A percentile compares a stretch with the other conserved stretches of the same genome.
Conservation (phyloP, 306 rosid genomes). For the Delonix regia region DNA sequence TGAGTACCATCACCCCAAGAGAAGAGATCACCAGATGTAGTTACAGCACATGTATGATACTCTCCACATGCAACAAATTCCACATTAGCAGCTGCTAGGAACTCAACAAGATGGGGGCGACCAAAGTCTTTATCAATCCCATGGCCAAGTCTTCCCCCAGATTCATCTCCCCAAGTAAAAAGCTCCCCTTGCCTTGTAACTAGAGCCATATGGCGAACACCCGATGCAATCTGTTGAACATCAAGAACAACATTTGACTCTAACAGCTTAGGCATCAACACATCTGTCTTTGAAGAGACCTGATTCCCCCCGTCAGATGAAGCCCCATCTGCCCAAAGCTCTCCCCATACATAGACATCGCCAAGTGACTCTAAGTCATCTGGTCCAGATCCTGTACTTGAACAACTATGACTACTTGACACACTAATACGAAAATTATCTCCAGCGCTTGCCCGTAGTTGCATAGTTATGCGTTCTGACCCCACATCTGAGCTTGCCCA, state of each 20-base stretch:
- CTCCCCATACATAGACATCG: conserved; percentile 94
- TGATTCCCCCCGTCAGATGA: conserved; percentile 62
- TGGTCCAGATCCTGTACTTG: conserved; percentile 79
- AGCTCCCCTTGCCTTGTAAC: conserved; percentile 97
- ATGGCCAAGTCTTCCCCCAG: conserved; percentile 93
- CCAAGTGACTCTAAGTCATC: conserved; percentile 97
- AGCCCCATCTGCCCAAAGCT: conserved; percentile 69
- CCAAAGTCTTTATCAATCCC: conserved; percentile 72
- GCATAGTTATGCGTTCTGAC: conserved; percentile 71
- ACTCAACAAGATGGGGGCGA: conserved; percentile 79
- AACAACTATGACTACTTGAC: conserved; percentile 75
- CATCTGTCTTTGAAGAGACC: conserved; percentile 55
- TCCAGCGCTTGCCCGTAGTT: conserved; percentile 65
- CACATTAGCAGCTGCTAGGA: conserved; percentile 60
- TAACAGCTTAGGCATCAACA: conserved; percentile 72
- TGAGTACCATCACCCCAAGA: conserved; percentile 94
- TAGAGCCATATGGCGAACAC: conserved; percentile 77
- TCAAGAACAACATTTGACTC: conserved; percentile 92
- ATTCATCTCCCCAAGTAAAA: conserved; percentile 98
- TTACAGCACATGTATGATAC: conserved; percentile 83
- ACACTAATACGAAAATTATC: conserved; percentile 87
- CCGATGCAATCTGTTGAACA: conserved; percentile 81
- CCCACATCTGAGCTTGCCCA: conserved; percentile 67
- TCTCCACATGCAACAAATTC: conserved; percentile 88
- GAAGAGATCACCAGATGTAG: conserved; percentile 78